Conservation (phyloP, 257 asterid species). For the Solanum phureja region DNA sequence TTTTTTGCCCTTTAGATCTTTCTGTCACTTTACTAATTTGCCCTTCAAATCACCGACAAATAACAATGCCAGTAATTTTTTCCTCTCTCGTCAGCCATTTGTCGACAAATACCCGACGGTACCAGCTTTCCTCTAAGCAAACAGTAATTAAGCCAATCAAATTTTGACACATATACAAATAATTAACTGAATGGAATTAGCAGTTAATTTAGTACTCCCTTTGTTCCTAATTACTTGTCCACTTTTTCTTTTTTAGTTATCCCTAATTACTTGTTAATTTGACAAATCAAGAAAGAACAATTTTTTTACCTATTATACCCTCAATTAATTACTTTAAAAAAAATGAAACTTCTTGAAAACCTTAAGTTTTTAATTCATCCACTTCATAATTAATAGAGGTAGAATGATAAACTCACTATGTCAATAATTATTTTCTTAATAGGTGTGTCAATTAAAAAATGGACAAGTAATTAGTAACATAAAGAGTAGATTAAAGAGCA, state of each 20-base stretch:
- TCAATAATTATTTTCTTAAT: no score
- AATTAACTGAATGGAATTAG: background rate
- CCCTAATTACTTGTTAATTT: no score
- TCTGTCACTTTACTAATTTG: background rate
- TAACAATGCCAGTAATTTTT: background rate
- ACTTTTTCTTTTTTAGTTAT: no score
- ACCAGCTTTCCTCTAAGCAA: background rate
- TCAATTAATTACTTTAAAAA: no score
- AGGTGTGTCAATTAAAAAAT: no score
- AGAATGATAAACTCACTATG: no score
- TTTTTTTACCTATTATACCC: no score
- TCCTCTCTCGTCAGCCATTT: background rate
- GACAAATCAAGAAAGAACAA: no score
- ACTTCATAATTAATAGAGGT: no score
- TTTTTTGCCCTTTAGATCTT: background rate
- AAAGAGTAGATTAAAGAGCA: background rate
- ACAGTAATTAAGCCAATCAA: background rate
- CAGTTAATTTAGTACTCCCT: background rate
- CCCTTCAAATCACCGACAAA: background rate
- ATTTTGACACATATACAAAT: background rate
- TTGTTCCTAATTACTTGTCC: no score
- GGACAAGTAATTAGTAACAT: accelerated
- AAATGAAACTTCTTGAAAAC: no score
- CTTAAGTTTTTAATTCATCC: no score
- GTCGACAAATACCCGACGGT: background rate